Conservation (phyloP, 1,284 basidiomycete genomes). For the Porodaedalea pini region DNA sequence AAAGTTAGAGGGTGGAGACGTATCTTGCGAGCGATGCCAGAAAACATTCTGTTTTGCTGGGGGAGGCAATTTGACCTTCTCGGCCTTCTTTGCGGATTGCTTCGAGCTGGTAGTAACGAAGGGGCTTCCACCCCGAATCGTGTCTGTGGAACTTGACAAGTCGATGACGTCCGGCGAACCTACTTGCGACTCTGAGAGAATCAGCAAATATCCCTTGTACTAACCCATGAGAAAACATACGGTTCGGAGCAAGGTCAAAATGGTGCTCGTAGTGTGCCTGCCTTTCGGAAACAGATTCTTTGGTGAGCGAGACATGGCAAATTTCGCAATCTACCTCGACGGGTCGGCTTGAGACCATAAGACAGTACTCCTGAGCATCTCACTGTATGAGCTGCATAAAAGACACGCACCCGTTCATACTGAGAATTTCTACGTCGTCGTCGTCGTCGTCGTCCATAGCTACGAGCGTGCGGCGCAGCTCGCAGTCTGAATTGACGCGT, state of each 20-base stretch:
- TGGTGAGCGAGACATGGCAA: conserved; percentile 19
- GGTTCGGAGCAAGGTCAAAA: conserved; percentile 15
- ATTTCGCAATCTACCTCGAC: conserved; percentile 19
- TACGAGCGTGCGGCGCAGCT: not conserved
- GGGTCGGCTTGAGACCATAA: conserved; percentile 6
- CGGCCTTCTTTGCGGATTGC: not conserved
- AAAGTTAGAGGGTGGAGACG: conserved; percentile 61
- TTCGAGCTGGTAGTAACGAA: not conserved
- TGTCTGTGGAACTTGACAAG: not conserved
- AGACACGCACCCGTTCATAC: not conserved
- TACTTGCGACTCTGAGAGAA: not conserved
- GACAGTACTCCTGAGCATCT: not conserved
- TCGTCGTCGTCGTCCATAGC: conserved; percentile 9
- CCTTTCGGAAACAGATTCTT: conserved; percentile 19
- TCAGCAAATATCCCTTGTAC: not conserved
- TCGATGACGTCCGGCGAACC: conserved; percentile 3
- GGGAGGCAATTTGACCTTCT: not conserved
- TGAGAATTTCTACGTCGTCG: conserved; percentile 3
- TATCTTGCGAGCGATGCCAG: conserved; percentile 52
- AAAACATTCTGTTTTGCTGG: conserved; percentile 46
- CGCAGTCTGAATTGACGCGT: not conserved
- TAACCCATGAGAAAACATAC: not conserved
- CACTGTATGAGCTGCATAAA: not conserved
- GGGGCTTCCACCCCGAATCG: not conserved
- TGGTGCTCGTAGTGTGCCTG: conserved; percentile 26